Conservation (phyloP, 2,329 filamentous ascomycete species). For the Botrytis sinoallii region DNA sequence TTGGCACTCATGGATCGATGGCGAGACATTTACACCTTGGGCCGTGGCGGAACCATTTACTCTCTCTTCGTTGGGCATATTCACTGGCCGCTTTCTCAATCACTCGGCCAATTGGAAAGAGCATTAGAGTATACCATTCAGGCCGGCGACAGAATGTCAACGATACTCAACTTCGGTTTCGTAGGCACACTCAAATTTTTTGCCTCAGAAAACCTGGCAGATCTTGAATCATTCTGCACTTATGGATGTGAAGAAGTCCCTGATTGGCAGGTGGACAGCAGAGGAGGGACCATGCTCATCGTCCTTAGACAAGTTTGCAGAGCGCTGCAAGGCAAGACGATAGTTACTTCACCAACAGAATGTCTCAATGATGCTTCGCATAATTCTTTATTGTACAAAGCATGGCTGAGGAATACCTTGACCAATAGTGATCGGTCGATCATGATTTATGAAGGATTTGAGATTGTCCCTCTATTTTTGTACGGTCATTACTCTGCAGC, state of each 20-base stretch:
- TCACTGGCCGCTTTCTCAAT: conserved; percentile 56
- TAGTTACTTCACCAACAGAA: conserved; percentile 42
- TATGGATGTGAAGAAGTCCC: conserved; percentile 72
- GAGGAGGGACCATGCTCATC: conserved; percentile 68
- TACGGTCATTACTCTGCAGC: conserved; percentile 61
- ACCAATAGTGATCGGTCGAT: conserved; percentile 59
- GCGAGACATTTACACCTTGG: conserved; percentile 62
- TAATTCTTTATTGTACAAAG: conserved; percentile 55
- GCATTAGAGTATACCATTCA: conserved; percentile 64
- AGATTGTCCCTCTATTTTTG: conserved; percentile 60
- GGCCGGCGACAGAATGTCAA: conserved; percentile 68
- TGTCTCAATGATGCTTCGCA: conserved; percentile 70
- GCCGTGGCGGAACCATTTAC: conserved; percentile 67
- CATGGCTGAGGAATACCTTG: conserved; percentile 51
- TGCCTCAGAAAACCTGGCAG: conserved; percentile 63
- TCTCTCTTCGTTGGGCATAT: conserved; percentile 69
- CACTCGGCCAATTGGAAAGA: conserved; percentile 59
- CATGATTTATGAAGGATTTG: conserved; percentile 65
- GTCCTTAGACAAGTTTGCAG: conserved; percentile 63
- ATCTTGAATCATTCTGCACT: conserved; percentile 67
- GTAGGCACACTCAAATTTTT: conserved; percentile 66
- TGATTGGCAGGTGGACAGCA: conserved; percentile 67
- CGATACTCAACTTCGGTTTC: conserved; percentile 69
- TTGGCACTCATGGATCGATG: conserved; percentile 63
- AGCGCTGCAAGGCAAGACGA: conserved; percentile 73